Evolutionary conservation across 257 asterid species (phyloP).

Genomic region (Rubia yunnanensis): DNA sequence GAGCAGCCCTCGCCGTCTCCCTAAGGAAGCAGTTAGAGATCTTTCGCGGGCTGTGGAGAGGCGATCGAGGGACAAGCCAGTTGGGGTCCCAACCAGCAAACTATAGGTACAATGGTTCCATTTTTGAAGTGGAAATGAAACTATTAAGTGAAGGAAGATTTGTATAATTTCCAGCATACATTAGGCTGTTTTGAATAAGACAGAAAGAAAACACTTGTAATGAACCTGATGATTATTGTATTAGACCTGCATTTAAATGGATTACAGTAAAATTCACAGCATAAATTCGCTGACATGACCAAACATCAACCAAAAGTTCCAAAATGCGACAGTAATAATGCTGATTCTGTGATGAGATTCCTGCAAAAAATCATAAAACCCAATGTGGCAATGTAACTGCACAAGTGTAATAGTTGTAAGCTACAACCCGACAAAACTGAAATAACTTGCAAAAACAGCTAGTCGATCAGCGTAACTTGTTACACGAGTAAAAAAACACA

Average conservation of each 20-base stretch:
- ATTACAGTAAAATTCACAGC: too few relatives aligned
- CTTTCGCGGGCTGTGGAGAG: constrained; percentile 61
- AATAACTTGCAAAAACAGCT: too few relatives aligned
- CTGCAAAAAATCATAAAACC: too few relatives aligned
- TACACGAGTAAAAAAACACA: too few relatives aligned
- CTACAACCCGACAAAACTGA: too few relatives aligned
- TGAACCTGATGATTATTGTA: background rate
- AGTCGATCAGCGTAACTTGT: too few relatives aligned
- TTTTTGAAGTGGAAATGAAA: background rate
- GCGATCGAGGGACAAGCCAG: constrained; percentile 55
- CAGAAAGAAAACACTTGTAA: background rate
- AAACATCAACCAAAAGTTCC: too few relatives aligned
- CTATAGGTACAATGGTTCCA: constrained; percentile 25
- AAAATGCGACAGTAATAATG: too few relatives aligned
- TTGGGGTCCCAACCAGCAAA: constrained; percentile 62
- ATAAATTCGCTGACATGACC: too few relatives aligned
- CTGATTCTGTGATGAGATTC: too few relatives aligned
- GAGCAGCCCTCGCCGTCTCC: constrained; percentile 52
- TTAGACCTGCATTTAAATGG: background rate
- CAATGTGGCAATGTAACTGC: too few relatives aligned
- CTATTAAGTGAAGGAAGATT: background rate
- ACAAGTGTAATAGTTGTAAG: too few relatives aligned
- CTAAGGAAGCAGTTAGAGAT: constrained; percentile 59
- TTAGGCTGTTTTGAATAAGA: background rate
- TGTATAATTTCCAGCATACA: background rate